Base-by-base conservation (phyloP, 345 rosid genomes). In the Eutrema japonicum region DNA sequence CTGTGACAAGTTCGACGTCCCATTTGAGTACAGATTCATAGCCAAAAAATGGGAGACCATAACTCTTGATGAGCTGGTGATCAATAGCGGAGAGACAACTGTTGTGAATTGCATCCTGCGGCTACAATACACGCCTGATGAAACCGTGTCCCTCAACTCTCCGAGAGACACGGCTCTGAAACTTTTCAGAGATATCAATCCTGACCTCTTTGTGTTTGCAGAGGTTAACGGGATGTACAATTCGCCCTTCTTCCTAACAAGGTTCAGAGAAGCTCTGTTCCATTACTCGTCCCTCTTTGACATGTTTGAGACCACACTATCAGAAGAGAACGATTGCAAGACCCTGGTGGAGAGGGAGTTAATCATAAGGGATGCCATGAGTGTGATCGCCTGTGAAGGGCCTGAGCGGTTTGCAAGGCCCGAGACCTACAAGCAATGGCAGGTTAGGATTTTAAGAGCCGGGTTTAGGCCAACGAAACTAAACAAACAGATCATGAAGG, bases 11-110 rank as follows among this genome's bases (percentile, higher is more conserved):
- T 86, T 87, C 53, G 74, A 80, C 0, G 93, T 89, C 10, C 89
- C 90, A 0, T 89, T 87, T 11, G 83, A 87, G 76, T 91, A 80
- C 80, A 71, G 59, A 13, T 81, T 69, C 56, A 81, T 89, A 36
- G 96, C 96, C 6, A 80, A 87, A 63, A 84, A 83, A 65, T 91
- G 97, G 97, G 96, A 91, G 51, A 79, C 84, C n/a, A 86, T 91
- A 64, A 73, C 71, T 43, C 82, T 83, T 48, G 91, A 89, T 63
- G 93, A 89, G 64, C 79, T 91, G 29, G 81, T 73, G 66, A 85
- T 87, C 29, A 80, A 86, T 3, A 73, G 57, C 22, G 86, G 76
- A 2, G 97, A 89, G 74, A 76, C 84, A 61, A 82, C 82, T 18
- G 80, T 85, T 10, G 97, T 91, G 3, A 91, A 87, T 41, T 81